Evolutionary conservation across 2,329 filamentous ascomycete genomes (phyloP).

Genomic region (Botrytis fabae): DNA sequence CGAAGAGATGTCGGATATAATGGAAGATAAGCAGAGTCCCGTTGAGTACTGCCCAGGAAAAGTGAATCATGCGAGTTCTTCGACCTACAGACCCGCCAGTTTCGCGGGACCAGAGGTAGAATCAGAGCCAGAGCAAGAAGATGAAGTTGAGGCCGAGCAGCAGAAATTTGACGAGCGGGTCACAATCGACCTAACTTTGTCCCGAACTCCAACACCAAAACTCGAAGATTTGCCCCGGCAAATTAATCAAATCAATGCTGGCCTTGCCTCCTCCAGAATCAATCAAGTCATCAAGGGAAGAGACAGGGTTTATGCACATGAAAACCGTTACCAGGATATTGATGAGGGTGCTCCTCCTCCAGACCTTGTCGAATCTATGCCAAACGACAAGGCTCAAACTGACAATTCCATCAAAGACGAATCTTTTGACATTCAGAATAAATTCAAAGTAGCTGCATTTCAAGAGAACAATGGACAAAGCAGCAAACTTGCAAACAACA

Average conservation of each 20-base stretch:
- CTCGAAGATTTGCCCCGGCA: neutral
- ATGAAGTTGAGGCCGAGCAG: neutral
- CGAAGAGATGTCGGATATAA: neutral
- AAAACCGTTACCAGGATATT: neutral
- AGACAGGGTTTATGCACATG: neutral
- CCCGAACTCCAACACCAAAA: neutral
- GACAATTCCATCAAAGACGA: neutral
- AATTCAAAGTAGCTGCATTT: neutral
- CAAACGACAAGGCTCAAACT: neutral
- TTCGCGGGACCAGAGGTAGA: neutral
- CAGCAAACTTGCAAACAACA: neutral
- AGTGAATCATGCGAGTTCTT: neutral
- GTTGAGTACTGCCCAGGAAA: neutral
- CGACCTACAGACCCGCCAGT: neutral
- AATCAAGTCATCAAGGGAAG: neutral
- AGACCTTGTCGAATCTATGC: too few species aligned
- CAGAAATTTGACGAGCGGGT: neutral
- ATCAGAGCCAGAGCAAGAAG: neutral
- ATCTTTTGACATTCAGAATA: neutral
- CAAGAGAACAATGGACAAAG: neutral
- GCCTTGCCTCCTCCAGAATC: neutral
- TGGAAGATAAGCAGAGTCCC: neutral
- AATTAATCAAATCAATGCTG: neutral
- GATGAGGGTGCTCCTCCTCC: neutral
- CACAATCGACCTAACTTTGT: neutral